These are phyloP conservation scores for Ophiognomonia clavigignenti-juglandacearum DNA, from an alignment of 2,329 filamentous ascomycete species.

Conservation along the genomic window DNA sequence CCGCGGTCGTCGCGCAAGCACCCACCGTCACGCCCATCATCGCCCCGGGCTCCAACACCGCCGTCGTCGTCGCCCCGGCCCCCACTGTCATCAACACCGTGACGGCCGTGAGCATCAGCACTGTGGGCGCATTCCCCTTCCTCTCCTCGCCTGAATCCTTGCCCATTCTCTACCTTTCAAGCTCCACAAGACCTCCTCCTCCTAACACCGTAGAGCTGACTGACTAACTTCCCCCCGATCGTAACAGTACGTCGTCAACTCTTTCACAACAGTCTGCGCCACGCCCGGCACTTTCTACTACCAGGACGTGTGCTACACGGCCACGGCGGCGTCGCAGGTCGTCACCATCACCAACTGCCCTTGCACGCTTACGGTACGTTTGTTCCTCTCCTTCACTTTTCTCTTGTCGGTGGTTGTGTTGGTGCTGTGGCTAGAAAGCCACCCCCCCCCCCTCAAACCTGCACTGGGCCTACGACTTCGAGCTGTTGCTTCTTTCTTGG, in stretches of 20 bases:
- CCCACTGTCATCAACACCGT: neutral
- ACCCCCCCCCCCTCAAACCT: no score
- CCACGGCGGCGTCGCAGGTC: slow-evolving; percentile 49
- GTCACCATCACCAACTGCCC: slow-evolving; percentile 52
- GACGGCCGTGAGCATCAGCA: neutral
- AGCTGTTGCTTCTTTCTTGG: neutral
- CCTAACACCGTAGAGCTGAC: no score
- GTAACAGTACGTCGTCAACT: slow-evolving; percentile 27
- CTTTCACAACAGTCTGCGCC: slow-evolving; percentile 37
- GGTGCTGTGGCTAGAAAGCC: no score
- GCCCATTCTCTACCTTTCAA: no score
- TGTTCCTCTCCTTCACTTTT: neutral
- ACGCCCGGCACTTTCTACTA: slow-evolving; percentile 47
- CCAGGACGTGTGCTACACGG: slow-evolving; percentile 46
- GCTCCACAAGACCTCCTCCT: no score
- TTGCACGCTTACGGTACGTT: slow-evolving; percentile 34
- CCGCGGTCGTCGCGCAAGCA: slow-evolving; percentile 20
- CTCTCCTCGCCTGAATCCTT: no score
- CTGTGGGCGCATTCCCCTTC: no score
- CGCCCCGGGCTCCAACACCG: slow-evolving; percentile 4
- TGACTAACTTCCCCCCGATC: neutral
- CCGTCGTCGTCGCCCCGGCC: neutral
- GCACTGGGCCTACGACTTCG: neutral
- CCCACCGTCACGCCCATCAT: slow-evolving; percentile 22
- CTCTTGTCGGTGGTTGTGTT: neutral